Percentiles rank a stretch among this genome's conserved stretches.
Evolutionary conservation across 106 monocot genomes (phyloP).

Genomic region (Dendrobium officinale): DNA sequence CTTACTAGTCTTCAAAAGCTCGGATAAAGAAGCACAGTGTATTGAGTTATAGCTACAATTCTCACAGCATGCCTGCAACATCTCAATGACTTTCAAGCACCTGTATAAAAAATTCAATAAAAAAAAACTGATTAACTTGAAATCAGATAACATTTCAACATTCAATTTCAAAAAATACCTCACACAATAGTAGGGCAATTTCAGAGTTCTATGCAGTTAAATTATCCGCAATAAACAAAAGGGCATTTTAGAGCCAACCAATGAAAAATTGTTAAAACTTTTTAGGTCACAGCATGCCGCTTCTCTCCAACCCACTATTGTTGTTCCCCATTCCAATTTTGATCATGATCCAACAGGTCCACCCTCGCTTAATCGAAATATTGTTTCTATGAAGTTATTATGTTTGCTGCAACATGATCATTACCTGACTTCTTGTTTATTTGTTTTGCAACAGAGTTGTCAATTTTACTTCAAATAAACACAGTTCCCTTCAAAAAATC

Average conservation of each 20-base stretch:
- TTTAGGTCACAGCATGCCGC: not conserved
- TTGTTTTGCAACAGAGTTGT: too few relatives aligned
- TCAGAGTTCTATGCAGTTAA: not conserved
- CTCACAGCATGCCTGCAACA: conserved; percentile 81
- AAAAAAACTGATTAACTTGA: not conserved
- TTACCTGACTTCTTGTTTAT: too few relatives aligned
- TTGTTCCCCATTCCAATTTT: not conserved
- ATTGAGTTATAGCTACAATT: conserved; percentile 81
- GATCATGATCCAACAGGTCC: too few relatives aligned
- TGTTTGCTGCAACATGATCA: too few relatives aligned
- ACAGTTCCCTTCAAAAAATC: too few relatives aligned
- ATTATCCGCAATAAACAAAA: not conserved
- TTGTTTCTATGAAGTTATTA: not conserved
- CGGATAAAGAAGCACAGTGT: conserved; percentile 85
- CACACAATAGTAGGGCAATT: not conserved
- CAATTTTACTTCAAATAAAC: too few relatives aligned
- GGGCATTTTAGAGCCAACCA: not conserved
- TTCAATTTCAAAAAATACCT: not conserved
- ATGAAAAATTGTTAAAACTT: not conserved
- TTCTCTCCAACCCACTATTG: not conserved
- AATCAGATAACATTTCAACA: not conserved
- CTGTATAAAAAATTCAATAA: conserved; percentile 28
- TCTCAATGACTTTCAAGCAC: conserved; percentile 69
- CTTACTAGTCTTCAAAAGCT: conserved; percentile 30
- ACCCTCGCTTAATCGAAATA: not conserved